phyloP scores from a whole-genome alignment of 768 basidiomycete species.

The Termitomyces sp. region DNA sequence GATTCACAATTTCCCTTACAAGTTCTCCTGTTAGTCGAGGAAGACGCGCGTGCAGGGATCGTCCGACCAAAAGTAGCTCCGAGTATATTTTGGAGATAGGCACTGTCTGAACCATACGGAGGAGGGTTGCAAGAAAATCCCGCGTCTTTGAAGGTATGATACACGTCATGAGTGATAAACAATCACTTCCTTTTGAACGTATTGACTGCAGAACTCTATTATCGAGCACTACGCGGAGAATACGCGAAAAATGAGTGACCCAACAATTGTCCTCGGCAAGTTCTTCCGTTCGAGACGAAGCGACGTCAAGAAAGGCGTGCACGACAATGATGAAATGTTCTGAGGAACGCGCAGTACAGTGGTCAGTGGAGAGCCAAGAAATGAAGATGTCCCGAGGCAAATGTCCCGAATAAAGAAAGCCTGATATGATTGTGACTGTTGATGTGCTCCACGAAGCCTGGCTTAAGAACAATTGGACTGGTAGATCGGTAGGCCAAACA shows the following conservation, averaged over 20 bases:
- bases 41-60: constrained; percentile 15
- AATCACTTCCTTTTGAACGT: constrained; percentile 18
- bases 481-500: constrained; percentile 15
- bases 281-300: constrained; percentile 8
- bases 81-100: constrained; percentile 21
- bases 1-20: constrained; percentile 33
- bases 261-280: constrained; percentile 21
- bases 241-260: constrained; percentile 23
- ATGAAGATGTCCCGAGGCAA: constrained; percentile 20
- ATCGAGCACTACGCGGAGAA: constrained; percentile 15
- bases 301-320: constrained; percentile 42
- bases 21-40: constrained; percentile 18
- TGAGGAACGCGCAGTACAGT: constrained; percentile 16
- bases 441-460: constrained; percentile 38
- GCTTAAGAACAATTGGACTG: constrained; percentile 31
- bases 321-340: constrained; percentile 33
- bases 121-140: constrained; percentile 18
- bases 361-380: constrained; percentile 36
- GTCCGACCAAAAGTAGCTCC: constrained; percentile 28
- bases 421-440: constrained; percentile 36
- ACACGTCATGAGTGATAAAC: constrained; percentile 23
- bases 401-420: constrained; percentile 36
- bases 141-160: constrained; percentile 17
- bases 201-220: constrained; percentile 8
- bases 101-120: constrained; percentile 20